phyloP scores from a whole-genome alignment of 768 basidiomycete species.

The Chalciporus piperatus region DNA sequence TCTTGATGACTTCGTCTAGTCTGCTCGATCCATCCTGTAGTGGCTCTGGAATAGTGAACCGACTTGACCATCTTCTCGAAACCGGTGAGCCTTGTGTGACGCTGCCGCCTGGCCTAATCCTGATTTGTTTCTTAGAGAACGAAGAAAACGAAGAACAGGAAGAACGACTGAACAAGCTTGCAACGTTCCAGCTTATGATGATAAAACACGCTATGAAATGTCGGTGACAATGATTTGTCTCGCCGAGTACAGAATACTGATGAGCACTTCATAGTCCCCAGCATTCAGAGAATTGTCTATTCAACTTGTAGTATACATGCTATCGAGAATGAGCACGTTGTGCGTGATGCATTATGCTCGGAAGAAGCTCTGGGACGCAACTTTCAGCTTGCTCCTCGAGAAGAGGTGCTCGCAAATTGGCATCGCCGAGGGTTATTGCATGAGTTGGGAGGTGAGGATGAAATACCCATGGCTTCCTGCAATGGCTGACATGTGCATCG shows the following conservation, averaged over 20 bases:
- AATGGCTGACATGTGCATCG: background rate
- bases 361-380: constrained; percentile 57
- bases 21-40: constrained; percentile 96
- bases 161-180: constrained; percentile 78
- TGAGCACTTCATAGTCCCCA: constrained; percentile 54
- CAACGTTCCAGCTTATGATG: constrained; percentile 87
- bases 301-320: constrained; percentile 97
- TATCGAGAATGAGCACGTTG: constrained; percentile 91
- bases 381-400: constrained; percentile 67
- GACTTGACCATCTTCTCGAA: constrained; percentile 80
- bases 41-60: constrained; percentile 89
- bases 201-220: constrained; percentile 95
- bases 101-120: constrained; percentile 2
- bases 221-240: constrained; percentile 35
- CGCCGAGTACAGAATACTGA: constrained; percentile 5
- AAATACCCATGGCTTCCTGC: background rate
- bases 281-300: constrained; percentile 81
- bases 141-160: constrained; percentile 57
- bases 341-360: constrained; percentile 66
- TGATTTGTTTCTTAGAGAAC: constrained; percentile 42
- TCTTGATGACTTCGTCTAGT: constrained; percentile 37
- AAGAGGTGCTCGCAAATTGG: constrained; percentile 79
- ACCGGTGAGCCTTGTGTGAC: constrained; percentile 46
- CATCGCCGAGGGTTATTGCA: constrained; percentile 70
- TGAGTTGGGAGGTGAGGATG: constrained; percentile 48